Evolutionary conservation across 768 basidiomycete genomes (phyloP).

Genomic region (Hysterangium stoloniferum): DNA sequence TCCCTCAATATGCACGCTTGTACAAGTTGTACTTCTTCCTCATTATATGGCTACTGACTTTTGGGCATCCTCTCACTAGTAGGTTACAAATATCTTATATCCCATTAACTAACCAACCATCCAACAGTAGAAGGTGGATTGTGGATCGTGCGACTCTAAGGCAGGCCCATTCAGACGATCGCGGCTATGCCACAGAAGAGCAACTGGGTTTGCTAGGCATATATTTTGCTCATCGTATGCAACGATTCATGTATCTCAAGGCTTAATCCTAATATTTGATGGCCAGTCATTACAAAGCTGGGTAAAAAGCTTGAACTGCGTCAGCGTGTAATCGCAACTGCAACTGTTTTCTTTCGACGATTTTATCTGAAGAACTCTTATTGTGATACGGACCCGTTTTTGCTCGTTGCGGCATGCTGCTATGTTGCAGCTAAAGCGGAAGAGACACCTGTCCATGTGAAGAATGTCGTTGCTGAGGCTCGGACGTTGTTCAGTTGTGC

Average conservation of each 20-base stretch:
- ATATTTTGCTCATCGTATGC: slow-evolving; percentile 79
- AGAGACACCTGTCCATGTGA: slow-evolving; percentile 92
- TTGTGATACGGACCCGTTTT: slow-evolving; percentile 91
- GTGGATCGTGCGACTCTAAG: slow-evolving; percentile 71
- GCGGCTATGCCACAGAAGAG: slow-evolving; percentile 73
- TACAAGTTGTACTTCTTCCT: too few relatives aligned
- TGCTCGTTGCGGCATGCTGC: slow-evolving; percentile 87
- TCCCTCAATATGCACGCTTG: too few relatives aligned
- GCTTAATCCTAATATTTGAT: background rate
- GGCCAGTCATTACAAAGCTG: slow-evolving; percentile 78
- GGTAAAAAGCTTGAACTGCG: slow-evolving; percentile 76
- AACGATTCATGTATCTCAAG: background rate
- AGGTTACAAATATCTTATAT: slow-evolving; percentile 22
- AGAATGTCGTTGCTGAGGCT: slow-evolving; percentile 81
- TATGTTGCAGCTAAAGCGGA: slow-evolving; percentile 98
- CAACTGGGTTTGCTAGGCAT: slow-evolving; percentile 74
- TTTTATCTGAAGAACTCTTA: slow-evolving; percentile 96
- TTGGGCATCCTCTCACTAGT: slow-evolving; percentile 90
- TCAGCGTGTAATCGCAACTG: slow-evolving; percentile 89
- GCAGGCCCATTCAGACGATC: slow-evolving; percentile 69
- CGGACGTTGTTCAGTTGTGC: slow-evolving; percentile 64
- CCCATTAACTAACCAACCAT: slow-evolving; percentile 10
- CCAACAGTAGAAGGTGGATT: slow-evolving; percentile 81
- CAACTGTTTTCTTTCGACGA: slow-evolving; percentile 91
- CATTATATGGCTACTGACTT: slow-evolving; percentile 79